phyloP scores from a whole-genome alignment of 257 asterid genomes.

The Eucommia ulmoides region DNA sequence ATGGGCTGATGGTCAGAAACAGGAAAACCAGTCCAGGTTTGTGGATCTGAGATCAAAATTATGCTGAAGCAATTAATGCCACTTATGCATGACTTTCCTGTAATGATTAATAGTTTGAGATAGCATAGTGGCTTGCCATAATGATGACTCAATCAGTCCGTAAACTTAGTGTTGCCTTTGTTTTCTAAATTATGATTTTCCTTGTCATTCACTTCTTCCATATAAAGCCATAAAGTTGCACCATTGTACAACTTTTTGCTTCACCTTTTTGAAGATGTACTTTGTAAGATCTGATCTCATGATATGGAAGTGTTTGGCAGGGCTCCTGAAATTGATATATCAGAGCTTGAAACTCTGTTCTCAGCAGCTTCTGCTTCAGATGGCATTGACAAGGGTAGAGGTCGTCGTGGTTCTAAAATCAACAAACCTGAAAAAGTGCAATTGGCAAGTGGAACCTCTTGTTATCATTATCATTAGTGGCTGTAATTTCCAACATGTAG shows the following conservation, averaged over 20 bases:
- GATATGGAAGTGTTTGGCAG: slow-evolving; percentile 20
- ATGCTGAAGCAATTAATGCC: no score
- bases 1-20: slow-evolving; percentile 79
- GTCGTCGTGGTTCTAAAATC: slow-evolving; percentile 66
- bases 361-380: slow-evolving; percentile 92
- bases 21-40: slow-evolving; percentile 66
- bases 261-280: no score
- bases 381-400: slow-evolving; percentile 57
- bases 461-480: background rate
- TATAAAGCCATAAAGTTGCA: no score
- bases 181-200: no score
- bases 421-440: slow-evolving; percentile 96
- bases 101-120: no score
- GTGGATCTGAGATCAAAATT: slow-evolving; percentile 22
- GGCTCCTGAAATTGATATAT: slow-evolving; percentile 94
- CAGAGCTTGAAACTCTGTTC: slow-evolving; percentile 96
- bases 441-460: slow-evolving; percentile 40
- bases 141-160: no score
- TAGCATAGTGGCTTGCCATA: no score
- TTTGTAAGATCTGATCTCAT: slow-evolving; percentile 24
- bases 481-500: background rate
- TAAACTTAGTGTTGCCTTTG: no score
- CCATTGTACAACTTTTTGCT: no score
- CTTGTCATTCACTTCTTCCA: no score
- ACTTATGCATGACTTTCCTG: no score